Conservation (phyloP, 208 protist genomes). For the Crithidia mellificae region DNA sequence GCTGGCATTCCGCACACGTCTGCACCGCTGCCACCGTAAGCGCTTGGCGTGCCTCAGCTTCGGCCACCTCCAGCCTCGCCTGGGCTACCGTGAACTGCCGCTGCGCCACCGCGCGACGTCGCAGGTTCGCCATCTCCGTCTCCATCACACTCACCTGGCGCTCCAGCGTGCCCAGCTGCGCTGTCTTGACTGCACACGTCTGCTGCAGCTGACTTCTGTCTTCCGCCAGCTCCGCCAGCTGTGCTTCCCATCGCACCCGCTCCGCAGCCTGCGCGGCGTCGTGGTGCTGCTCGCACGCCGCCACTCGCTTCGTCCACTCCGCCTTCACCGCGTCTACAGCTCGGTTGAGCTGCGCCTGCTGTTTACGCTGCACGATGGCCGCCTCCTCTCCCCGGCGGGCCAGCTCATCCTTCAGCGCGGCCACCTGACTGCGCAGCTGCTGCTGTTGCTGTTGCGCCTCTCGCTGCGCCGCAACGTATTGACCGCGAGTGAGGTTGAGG, state of each 20-base stretch:
- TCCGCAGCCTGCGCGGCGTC: background rate
- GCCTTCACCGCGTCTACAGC: slow-evolving; percentile 25
- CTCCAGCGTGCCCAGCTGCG: slow-evolving; percentile 30
- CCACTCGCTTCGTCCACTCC: slow-evolving; percentile 23
- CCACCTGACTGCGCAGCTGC: slow-evolving; percentile 48
- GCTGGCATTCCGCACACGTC: background rate
- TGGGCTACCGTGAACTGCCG: slow-evolving; percentile 5
- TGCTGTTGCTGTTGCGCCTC: slow-evolving; percentile 23
- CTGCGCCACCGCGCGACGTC: slow-evolving; percentile 6
- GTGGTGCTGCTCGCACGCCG: slow-evolving; percentile 13
- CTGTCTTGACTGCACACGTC: slow-evolving; percentile 15
- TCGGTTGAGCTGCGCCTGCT: slow-evolving; percentile 36
- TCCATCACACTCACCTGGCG: slow-evolving; percentile 16
- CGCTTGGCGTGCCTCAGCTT: slow-evolving; percentile 9
- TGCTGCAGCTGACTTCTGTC: slow-evolving; percentile 20
- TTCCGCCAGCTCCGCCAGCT: slow-evolving; percentile 2
- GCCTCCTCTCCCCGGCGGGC: slow-evolving; percentile 59
- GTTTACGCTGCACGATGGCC: slow-evolving; percentile 42
- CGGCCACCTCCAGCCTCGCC: slow-evolving; percentile 10
- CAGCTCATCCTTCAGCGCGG: slow-evolving; percentile 81
- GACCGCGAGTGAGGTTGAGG: slow-evolving; percentile 43
- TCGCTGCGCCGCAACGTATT: slow-evolving; percentile 29
- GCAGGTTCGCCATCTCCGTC: slow-evolving; percentile 17
- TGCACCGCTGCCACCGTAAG: slow-evolving; percentile 1
- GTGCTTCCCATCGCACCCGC: background rate